Evolutionary conservation across 2,329 filamentous ascomycete genomes (phyloP).

Genomic region (Verticillium klebahnii): DNA sequence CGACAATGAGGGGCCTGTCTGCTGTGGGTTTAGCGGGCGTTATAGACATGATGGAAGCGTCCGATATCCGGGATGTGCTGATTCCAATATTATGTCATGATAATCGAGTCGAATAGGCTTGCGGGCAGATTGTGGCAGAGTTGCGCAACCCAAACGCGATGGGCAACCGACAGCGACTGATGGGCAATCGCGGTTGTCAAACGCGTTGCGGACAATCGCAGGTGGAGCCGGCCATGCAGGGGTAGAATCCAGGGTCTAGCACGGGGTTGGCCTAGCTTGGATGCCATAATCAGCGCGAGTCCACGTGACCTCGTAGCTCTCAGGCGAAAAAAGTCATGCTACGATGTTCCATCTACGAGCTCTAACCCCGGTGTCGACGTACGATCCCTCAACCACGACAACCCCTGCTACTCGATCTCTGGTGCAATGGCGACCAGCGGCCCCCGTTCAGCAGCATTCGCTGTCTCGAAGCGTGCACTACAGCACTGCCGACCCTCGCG

Average conservation of each 20-base stretch:
- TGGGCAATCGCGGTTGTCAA: not conserved
- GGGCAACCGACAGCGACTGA: not conserved
- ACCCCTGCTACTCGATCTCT: not conserved
- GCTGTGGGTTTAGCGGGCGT: constrained; percentile 15
- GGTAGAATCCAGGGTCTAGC: not conserved
- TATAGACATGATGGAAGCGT: constrained; percentile 16
- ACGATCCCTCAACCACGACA: not conserved
- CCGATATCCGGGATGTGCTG: not conserved
- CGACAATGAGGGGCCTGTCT: constrained; percentile 21
- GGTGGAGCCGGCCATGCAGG: not conserved
- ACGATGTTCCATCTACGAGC: not conserved
- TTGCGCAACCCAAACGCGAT: not conserved
- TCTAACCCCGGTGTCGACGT: not conserved
- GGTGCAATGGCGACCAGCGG: constrained; percentile 10
- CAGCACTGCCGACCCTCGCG: constrained; percentile 10
- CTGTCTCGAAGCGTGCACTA: constrained; percentile 10
- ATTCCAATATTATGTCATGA: constrained; percentile 1
- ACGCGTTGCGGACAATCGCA: not conserved
- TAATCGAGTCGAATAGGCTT: not conserved
- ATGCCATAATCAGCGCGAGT: not conserved
- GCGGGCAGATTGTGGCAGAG: no score
- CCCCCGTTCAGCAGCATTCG: constrained; percentile 10
- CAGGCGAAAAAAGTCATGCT: constrained; percentile 1
- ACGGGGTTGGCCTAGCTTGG: not conserved
- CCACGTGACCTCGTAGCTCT: constrained; percentile 2